Evolutionary conservation across 1,284 basidiomycete genomes (phyloP), one percentile per base, ranked within the genome.

Genomic region (Pisolithus thermaeus): DNA sequence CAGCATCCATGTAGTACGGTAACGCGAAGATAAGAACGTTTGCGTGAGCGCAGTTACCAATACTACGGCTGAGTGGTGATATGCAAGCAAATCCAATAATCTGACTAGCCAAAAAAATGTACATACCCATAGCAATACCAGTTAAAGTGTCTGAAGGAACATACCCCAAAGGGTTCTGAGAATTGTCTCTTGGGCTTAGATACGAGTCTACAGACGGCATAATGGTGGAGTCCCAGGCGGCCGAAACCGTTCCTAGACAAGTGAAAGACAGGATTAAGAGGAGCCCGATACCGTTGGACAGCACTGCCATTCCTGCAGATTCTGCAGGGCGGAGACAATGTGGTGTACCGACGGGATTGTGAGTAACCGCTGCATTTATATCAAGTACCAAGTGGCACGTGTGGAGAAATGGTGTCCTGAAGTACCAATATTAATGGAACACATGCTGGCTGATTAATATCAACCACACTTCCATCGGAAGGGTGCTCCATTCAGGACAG

Each of bases 1-100:
- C 25, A 80, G 59, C 81, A 87, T 84, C 69, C 76, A 87, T 58
- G 72, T 76, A 6, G 78, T 78, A 3, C 80, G 78, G 57, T 74
- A 76, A 58, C 69, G 73, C 55, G 61, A 72, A 53, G 73, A 73
- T 60, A 73, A 71, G 49, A 69, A 72, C 3, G 77, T 72, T 60
- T 87, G 77, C 1, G 68, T 55, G 22, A 83, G 52, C n/a, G 76
- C 82, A 8, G 75, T 73, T 1, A 70, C n/a, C 25, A 83, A 58
- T 43, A 84, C 71, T 14, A 64, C 22, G 3, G 35, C 64, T 66
- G 20, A 12, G 18, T 32, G 52, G 23, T 11, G 28, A 18, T 35
- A 32, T 23, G 3, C 32, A 4, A 7, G 9, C 11, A 14, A 22
- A 39, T 41, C 38, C 16, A 30, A 44, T 12, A 18, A 32, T n/a